Base-by-base conservation (phyloP, 2,329 filamentous ascomycete genomes). In the Talaromyces sp. region DNA sequence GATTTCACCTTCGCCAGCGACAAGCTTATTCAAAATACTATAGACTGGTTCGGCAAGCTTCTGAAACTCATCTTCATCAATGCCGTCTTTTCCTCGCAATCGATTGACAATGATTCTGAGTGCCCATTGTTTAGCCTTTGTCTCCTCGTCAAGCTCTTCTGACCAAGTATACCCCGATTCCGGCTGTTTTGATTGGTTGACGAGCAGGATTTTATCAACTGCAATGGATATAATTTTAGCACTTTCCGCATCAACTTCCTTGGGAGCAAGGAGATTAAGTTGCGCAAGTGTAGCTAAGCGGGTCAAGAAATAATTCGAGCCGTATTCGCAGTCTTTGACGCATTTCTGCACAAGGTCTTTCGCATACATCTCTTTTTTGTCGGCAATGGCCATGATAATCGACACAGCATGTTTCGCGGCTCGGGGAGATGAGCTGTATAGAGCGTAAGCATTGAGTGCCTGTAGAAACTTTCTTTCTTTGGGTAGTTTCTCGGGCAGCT, bases 331-430 rank as follows among this genome's bases (percentile, higher is more conserved):
- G 53, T 85, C 82, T 63, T 89, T 85, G 63, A 89, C 83, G 60
- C 87, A 87, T 69, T 87, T 89, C 57, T 87, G 83, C 7, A 97
- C 75, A 10, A 99, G 81, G 65, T 95, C 91, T 55, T 88, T 91
- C 7, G 91, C 89, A 60, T 91, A 89, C 77, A 95, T 88, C 67
- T 92, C 88, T 71, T 90, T 94, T 64, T 84, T 84, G 53, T 92
- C 85, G 21, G 85, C 80, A 9, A 86, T 87, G 36, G 89, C 86
- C 73, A 96, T 84, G 56, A 99, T 80, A 63, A 99, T 91, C 28
- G 90, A 92, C 51, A 97, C 86, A 0, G 94, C 94, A 75, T 97
- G 91, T 73, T 99, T 99, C 21, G 93, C 90, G 8, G 90, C 89
- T 69, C 87, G 87, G 10, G 89, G 83, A 2, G 92, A 93, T 22